Conservation (phyloP, 495 filamentous ascomycete genomes). For the Apiosordaria backusii region DNA sequence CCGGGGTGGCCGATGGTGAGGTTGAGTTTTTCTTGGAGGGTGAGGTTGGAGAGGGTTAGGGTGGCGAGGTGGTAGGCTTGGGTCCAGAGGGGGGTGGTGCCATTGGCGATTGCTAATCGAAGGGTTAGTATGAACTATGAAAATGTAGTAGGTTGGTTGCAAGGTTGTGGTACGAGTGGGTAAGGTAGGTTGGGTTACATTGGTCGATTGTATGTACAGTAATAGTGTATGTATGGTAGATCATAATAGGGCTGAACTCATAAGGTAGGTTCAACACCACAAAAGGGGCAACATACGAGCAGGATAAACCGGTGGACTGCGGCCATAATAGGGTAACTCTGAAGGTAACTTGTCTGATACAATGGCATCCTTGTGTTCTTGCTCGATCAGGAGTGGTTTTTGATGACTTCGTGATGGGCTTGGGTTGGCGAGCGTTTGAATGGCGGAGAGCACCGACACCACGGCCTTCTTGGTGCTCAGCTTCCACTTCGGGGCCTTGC, state of each 20-base stretch:
- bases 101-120: constrained; percentile 45
- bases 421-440: neutral
- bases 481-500: neutral
- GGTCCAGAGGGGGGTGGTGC: constrained; percentile 38
- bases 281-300: constrained; percentile 43
- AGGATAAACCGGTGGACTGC: constrained; percentile 50
- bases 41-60: constrained; percentile 36
- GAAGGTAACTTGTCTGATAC: constrained; percentile 10
- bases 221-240: neutral
- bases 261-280: neutral
- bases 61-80: constrained; percentile 35
- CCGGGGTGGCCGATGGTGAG: constrained; percentile 27
- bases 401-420: neutral
- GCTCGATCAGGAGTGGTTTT: neutral
- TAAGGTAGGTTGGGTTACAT: neutral
- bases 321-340: constrained; percentile 34
- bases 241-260: neutral
- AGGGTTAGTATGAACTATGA: neutral
- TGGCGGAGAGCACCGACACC: constrained; percentile 20
- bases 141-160: neutral
- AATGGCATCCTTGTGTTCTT: neutral
- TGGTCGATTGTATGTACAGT: neutral
- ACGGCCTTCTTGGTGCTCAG: constrained; percentile 21
- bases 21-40: constrained; percentile 38
- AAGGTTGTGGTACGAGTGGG: neutral